These are phyloP conservation scores for Xylariomycetidae sp. DNA, from an alignment of 2,329 filamentous ascomycete species.

Conservation along the genomic window DNA sequence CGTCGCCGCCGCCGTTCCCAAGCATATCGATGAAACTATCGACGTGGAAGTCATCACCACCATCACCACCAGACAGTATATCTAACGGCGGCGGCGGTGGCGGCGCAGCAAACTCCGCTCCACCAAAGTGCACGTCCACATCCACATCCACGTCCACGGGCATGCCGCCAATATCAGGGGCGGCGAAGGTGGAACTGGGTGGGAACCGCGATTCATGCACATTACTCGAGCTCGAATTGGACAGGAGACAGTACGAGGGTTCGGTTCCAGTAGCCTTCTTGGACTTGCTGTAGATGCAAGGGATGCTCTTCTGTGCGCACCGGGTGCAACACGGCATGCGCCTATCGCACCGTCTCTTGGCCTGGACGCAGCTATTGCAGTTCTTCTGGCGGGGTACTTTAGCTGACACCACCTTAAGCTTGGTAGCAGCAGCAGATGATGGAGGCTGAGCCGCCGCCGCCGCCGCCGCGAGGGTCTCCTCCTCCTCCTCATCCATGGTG, in stretches of 20 bases:
- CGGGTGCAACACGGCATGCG: conserved; percentile 31
- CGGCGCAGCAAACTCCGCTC: neutral
- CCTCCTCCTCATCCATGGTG: too few species aligned
- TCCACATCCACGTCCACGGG: too few species aligned
- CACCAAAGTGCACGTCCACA: too few species aligned
- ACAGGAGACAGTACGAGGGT: neutral
- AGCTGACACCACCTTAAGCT: too few species aligned
- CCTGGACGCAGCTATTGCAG: conserved; percentile 34
- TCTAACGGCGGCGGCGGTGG: neutral
- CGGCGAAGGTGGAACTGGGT: neutral
- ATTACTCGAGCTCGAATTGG: neutral
- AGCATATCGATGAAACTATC: too few species aligned
- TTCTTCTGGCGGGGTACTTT: conserved; percentile 28
- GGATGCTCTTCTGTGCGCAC: conserved; percentile 30
- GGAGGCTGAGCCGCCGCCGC: too few species aligned
- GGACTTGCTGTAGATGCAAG: conserved; percentile 24
- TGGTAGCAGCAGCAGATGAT: too few species aligned
- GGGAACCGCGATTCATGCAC: neutral
- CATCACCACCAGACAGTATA: too few species aligned
- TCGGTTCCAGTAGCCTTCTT: conserved; percentile 6
- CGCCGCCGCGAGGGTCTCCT: too few species aligned
- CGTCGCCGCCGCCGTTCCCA: too few species aligned
- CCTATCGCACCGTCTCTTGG: conserved; percentile 36
- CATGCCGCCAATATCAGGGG: too few species aligned
- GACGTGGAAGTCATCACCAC: too few species aligned